Percentiles rank a stretch among this genome's conserved stretches.
phyloP scores from a whole-genome alignment of 192 early-diverging fungal species.

The Physocladia obscura region DNA sequence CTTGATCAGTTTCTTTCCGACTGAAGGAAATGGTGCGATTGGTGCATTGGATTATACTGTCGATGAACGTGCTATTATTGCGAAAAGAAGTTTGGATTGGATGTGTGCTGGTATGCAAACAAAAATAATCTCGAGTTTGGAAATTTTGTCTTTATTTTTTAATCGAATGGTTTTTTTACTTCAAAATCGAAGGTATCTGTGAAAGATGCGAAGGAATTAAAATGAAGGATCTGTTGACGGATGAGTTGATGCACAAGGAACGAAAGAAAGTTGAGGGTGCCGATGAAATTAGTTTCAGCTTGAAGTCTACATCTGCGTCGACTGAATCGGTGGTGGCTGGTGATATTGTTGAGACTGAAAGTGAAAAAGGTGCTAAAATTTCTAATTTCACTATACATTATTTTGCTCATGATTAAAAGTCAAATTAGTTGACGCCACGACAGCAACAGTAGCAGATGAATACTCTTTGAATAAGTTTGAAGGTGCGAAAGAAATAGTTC shows the following conservation, averaged over 20 bases:
- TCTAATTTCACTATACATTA: too few relatives aligned
- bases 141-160: background rate
- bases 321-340: background rate
- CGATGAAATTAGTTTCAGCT: conserved; percentile 10
- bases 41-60: conserved; percentile 75
- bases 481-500: too few relatives aligned
- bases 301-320: background rate
- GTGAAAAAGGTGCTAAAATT: too few relatives aligned
- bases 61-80: conserved; percentile 62
- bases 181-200: conserved; percentile 5
- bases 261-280: conserved; percentile 22
- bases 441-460: too few relatives aligned
- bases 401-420: too few relatives aligned
- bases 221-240: conserved; percentile 13
- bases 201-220: conserved; percentile 19
- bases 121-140: too few relatives aligned
- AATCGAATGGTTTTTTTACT: background rate
- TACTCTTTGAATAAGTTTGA: too few relatives aligned
- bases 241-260: background rate
- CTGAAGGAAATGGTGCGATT: conserved; percentile 75
- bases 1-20: conserved; percentile 87
- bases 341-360: too few relatives aligned
- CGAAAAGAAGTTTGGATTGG: conserved; percentile 57
- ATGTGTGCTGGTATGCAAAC: conserved; percentile 28
- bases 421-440: too few relatives aligned